Evolutionary conservation across 805 yeast genomes (phyloP).

Genomic region (Starmerella bombi): DNA sequence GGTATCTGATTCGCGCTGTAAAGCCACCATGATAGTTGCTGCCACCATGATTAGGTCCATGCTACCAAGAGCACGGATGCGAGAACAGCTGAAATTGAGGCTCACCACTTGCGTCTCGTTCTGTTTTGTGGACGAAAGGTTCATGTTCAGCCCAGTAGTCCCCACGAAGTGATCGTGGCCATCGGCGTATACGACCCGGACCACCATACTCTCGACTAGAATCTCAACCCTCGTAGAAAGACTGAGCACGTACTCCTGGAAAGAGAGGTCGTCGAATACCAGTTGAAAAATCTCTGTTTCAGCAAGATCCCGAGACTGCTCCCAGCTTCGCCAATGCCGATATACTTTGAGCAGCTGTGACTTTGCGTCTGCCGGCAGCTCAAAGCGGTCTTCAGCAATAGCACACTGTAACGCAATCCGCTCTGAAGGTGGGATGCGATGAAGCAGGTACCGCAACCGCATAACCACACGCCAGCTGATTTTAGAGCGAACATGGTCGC

Average conservation of each 20-base stretch:
- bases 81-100: slow-evolving; percentile 16
- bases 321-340: slow-evolving; percentile 85
- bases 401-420: slow-evolving; percentile 24
- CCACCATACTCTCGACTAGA: slow-evolving; percentile 12
- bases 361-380: slow-evolving; percentile 41
- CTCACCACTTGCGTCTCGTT: slow-evolving; percentile 15
- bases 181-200: slow-evolving; percentile 11
- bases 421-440: slow-evolving; percentile 43
- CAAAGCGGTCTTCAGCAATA: slow-evolving; percentile 30
- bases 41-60: slow-evolving; percentile 15
- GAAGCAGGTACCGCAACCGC: slow-evolving; percentile 60
- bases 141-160: slow-evolving; percentile 4
- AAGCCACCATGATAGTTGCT: slow-evolving; percentile 5
- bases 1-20: background rate
- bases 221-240: slow-evolving; percentile 6
- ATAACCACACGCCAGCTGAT: slow-evolving; percentile 82
- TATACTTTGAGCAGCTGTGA: slow-evolving; percentile 46
- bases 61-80: slow-evolving; percentile 20
- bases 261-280: slow-evolving; percentile 12
- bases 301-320: slow-evolving; percentile 28
- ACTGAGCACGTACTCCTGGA: slow-evolving; percentile 15
- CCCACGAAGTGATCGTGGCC: slow-evolving; percentile 15
- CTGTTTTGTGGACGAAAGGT: slow-evolving; percentile 8
- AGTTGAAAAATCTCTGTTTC: slow-evolving; percentile 22
- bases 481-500: slow-evolving; percentile 60